These are phyloP conservation scores for Ogataea minuta DNA, from an alignment of 805 yeast species.

Conservation along the genomic window DNA sequence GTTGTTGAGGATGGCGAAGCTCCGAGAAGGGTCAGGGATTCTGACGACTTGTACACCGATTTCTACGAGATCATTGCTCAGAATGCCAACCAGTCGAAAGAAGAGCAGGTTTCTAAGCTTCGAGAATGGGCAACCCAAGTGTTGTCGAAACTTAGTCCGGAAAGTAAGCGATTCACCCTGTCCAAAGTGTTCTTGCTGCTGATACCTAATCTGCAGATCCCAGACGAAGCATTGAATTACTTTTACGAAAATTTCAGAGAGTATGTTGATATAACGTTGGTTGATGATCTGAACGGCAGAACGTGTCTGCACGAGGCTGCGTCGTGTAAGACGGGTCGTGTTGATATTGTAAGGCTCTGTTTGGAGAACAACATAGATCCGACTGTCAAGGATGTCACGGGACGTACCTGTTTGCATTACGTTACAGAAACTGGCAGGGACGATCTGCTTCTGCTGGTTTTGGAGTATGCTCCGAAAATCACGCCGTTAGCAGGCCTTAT, in stretches of 20 bases:
- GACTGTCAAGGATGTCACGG: conserved; percentile 57
- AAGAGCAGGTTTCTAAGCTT: conserved; percentile 30
- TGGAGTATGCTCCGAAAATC: conserved; percentile 32
- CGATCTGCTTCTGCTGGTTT: conserved; percentile 38
- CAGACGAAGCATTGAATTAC: conserved; percentile 56
- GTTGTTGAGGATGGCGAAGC: conserved; percentile 1
- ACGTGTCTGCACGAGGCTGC: conserved; percentile 73
- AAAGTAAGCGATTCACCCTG: conserved; percentile 44
- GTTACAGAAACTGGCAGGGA: conserved; percentile 63
- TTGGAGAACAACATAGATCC: conserved; percentile 27
- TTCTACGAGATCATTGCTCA: conserved; percentile 43
- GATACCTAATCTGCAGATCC: conserved; percentile 59
- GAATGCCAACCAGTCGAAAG: conserved; percentile 37
- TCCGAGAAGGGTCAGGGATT: conserved; percentile 32
- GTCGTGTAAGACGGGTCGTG: conserved; percentile 27
- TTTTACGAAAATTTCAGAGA: conserved; percentile 48
- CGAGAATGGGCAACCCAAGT: conserved; percentile 44
- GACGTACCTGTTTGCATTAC: conserved; percentile 83
- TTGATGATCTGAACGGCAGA: conserved; percentile 72
- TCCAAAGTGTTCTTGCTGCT: conserved; percentile 74
- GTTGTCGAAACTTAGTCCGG: conserved; percentile 40
- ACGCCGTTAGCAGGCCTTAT: conserved; percentile 32
- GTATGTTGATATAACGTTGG: conserved; percentile 57
- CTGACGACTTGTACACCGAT: conserved; percentile 71
- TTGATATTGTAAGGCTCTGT: conserved; percentile 27